Percentiles rank a stretch among this genome's conserved stretches.
phyloP scores from a whole-genome alignment of 176 grass and related monocot genomes.

The Avena sativa region DNA sequence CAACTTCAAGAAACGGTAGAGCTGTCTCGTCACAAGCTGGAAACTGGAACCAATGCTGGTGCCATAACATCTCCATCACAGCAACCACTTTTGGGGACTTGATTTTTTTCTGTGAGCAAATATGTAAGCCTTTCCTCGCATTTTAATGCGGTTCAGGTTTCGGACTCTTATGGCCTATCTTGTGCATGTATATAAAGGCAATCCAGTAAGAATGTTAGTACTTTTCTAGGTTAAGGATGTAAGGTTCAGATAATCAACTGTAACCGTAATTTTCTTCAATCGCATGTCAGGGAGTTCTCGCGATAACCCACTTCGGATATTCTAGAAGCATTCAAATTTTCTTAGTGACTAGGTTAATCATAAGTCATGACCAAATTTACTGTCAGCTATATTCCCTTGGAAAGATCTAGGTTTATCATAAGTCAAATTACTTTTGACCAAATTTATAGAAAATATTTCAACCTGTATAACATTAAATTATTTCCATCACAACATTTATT shows the following conservation, averaged over 20 bases:
- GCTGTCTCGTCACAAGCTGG: background rate
- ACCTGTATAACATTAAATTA: no score
- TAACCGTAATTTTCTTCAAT: background rate
- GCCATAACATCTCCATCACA: background rate
- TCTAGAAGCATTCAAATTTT: no score
- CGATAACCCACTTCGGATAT: background rate
- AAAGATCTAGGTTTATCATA: no score
- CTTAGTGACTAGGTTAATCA: no score
- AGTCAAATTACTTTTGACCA: no score
- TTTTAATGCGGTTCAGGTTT: constrained; percentile 27
- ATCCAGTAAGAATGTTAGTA: background rate
- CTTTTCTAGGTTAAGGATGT: background rate
- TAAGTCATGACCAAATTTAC: no score
- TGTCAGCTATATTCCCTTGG: no score
- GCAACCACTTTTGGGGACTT: background rate
- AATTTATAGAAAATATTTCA: no score
- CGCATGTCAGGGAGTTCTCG: background rate
- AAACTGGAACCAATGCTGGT: background rate
- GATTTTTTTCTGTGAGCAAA: background rate
- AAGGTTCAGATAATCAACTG: background rate
- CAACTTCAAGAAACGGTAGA: constrained; percentile 63
- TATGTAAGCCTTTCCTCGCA: constrained; percentile 8
- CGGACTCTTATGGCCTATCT: background rate
- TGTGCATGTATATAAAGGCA: background rate
- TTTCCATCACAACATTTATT: no score